phyloP scores from a whole-genome alignment of 768 basidiomycete species.

The Pluteus cervinus region DNA sequence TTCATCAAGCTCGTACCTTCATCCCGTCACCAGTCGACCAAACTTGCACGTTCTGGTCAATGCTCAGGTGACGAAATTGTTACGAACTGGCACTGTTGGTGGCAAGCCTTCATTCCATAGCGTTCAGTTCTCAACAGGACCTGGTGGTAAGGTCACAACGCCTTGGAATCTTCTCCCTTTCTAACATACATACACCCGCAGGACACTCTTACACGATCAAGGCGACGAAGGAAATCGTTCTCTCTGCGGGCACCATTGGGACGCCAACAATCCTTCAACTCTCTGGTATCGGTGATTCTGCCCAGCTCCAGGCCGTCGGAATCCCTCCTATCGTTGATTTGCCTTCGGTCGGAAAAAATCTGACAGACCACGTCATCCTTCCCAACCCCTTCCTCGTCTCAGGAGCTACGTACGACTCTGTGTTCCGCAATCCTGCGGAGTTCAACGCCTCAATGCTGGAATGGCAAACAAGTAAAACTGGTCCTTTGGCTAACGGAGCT shows the following conservation, averaged over 20 bases:
- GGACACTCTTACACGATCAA: conserved; percentile 8
- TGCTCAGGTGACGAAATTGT: conserved; percentile 18
- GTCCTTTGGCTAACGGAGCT: conserved; percentile 16
- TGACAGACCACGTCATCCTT: not conserved
- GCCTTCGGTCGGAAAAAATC: conserved; percentile 22
- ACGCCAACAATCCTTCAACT: conserved; percentile 27
- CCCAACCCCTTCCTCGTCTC: conserved; percentile 18
- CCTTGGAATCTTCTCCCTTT: not conserved
- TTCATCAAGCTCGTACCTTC: conserved; percentile 25
- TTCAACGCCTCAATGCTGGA: conserved; percentile 14
- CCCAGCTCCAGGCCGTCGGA: conserved; percentile 15
- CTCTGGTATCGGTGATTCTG: conserved; percentile 27
- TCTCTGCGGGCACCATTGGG: conserved; percentile 30
- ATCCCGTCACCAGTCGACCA: conserved; percentile 14
- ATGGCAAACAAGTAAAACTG: conserved; percentile 20
- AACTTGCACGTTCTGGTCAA: conserved; percentile 27
- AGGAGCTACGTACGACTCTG: conserved; percentile 19
- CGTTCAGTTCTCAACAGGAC: conserved; percentile 15
- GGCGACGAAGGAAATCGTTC: conserved; percentile 29
- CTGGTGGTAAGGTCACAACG: conserved; percentile 4
- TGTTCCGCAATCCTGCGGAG: conserved; percentile 17
- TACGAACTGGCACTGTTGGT: conserved; percentile 12
- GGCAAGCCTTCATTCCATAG: conserved; percentile 14
- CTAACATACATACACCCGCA: not conserved
- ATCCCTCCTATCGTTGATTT: conserved; percentile 21